These are phyloP conservation scores for Fusarium sacchari DNA, from an alignment of 2,329 filamentous ascomycete genomes.

Conservation along the genomic window DNA sequence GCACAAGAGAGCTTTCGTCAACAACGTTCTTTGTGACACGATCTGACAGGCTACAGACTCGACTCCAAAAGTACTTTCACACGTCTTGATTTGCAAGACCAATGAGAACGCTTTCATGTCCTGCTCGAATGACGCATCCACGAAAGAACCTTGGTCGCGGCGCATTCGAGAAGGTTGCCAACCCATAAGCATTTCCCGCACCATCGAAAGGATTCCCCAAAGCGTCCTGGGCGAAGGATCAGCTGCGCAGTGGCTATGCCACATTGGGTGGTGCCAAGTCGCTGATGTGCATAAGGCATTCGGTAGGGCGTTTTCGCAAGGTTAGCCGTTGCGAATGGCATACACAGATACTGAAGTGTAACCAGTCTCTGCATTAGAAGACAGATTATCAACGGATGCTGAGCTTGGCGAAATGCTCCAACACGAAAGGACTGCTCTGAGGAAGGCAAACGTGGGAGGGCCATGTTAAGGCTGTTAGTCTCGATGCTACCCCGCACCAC, in stretches of 20 bases:
- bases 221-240: background rate
- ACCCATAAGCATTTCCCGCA: background rate
- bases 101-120: background rate
- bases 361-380: fast-evolving
- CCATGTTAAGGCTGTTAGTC: background rate
- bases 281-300: background rate
- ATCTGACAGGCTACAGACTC: background rate
- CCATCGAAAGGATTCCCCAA: background rate
- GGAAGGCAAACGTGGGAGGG: background rate
- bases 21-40: background rate
- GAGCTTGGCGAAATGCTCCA: background rate
- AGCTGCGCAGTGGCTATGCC: background rate
- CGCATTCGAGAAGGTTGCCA: background rate
- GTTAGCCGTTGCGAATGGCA: background rate
- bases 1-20: background rate
- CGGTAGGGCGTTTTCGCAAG: background rate
- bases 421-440: background rate
- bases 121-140: background rate
- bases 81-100: background rate
- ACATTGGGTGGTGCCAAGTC: background rate
- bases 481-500: too few species aligned
- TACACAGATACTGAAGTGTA: too few species aligned
- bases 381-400: fast-evolving
- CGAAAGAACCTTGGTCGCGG: background rate
- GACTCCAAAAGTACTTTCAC: fast-evolving